Conservation (phyloP, 495 filamentous ascomycete species). For the Aspergillus mulundensis region DNA sequence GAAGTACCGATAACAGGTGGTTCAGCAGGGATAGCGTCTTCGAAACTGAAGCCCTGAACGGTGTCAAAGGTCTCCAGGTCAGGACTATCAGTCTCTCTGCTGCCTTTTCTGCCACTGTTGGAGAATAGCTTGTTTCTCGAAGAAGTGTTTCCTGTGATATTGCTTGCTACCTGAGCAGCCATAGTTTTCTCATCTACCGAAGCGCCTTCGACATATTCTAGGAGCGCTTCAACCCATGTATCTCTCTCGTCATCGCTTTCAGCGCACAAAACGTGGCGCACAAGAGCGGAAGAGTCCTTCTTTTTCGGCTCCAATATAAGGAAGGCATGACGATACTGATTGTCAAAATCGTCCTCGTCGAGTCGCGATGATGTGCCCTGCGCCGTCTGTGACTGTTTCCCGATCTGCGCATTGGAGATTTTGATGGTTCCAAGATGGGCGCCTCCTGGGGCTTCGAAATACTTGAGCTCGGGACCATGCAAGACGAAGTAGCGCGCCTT, state of each 20-base stretch:
- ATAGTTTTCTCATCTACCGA: constrained; percentile 42
- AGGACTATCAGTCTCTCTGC: constrained; percentile 38
- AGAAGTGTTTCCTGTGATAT: constrained; percentile 15
- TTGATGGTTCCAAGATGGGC: constrained; percentile 91
- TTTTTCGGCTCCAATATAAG: constrained; percentile 91
- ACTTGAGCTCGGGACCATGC: constrained; percentile 82
- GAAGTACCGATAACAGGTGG: constrained; percentile 57
- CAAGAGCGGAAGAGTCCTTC: constrained; percentile 84
- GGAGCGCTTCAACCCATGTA: constrained; percentile 83
- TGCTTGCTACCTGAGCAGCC: constrained; percentile 19
- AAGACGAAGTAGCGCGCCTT: constrained; percentile 93
- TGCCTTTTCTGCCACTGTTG: constrained; percentile 43
- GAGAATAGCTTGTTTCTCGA: constrained; percentile 27
- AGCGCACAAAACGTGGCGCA: constrained; percentile 93
- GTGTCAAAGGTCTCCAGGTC: constrained; percentile 42
- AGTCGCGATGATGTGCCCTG: constrained; percentile 58
- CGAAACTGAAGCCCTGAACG: constrained; percentile 79
- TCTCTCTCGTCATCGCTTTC: constrained; percentile 93
- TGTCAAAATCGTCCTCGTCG: constrained; percentile 78
- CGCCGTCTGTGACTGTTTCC: constrained; percentile 68
- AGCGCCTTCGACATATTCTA: constrained; percentile 82
- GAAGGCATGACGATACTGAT: constrained; percentile 95
- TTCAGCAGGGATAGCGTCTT: constrained; percentile 71
- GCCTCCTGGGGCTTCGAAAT: constrained; percentile 86
- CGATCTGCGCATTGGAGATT: constrained; percentile 85